These are phyloP conservation scores for Coemansia sp. DNA, from an alignment of 192 early-diverging fungal genomes.

Conservation along the genomic window DNA sequence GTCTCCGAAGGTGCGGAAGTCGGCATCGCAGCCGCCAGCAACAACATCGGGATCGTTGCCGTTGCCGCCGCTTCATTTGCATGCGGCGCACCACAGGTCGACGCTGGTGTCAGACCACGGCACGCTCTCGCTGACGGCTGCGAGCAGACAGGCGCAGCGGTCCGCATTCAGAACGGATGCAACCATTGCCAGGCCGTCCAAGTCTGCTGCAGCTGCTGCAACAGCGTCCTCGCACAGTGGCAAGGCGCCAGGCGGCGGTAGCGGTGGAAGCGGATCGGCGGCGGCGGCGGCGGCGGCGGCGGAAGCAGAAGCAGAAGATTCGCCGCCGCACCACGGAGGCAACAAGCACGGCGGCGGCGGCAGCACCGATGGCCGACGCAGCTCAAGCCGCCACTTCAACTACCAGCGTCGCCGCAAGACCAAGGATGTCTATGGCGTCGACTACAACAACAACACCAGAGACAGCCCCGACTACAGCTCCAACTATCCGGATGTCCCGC, in stretches of 20 bases:
- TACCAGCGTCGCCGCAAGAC: background rate
- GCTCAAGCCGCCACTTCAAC: background rate
- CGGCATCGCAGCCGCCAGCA: background rate
- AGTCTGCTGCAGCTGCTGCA: background rate
- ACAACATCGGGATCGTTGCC: background rate
- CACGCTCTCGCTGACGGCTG: conserved; percentile 32
- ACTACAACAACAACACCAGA: conserved; percentile 13
- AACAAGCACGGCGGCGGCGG: conserved; percentile 4
- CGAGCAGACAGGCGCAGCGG: conserved; percentile 24
- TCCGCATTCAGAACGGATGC: conserved; percentile 43
- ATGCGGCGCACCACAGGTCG: background rate
- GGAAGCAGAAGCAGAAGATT: background rate
- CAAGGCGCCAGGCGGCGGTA: background rate
- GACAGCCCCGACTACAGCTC: background rate
- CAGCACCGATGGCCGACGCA: background rate
- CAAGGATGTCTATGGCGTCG: conserved; percentile 14
- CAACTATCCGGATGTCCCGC: conserved; percentile 44
- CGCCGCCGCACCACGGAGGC: background rate
- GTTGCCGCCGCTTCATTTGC: background rate
- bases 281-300: too few species aligned
- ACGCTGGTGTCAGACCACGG: conserved; percentile 4
- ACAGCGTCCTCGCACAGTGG: background rate
- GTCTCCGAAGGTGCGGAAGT: background rate
- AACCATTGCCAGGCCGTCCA: conserved; percentile 7
- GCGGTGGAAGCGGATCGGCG: too few species aligned